phyloP scores from a whole-genome alignment of 352 stramenopile genomes.

The Globisporangium carolinianum region DNA sequence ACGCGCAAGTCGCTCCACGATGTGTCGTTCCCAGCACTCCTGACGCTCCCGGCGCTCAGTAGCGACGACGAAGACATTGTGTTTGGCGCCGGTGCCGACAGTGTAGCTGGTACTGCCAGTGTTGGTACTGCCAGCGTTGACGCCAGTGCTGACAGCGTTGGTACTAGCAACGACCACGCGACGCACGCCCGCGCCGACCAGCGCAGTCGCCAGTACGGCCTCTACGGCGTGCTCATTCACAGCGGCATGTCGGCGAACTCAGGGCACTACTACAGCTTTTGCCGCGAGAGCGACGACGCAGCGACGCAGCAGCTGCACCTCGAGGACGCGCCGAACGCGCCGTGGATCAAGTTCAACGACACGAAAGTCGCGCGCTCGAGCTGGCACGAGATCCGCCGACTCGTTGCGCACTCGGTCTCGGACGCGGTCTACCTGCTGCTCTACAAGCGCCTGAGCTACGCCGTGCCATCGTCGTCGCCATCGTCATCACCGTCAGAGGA shows the following conservation, averaged over 20 bases:
- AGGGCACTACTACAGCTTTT: conserved; percentile 90
- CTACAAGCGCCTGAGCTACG: conserved; percentile 82
- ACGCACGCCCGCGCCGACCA: conserved; percentile 15
- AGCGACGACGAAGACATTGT: conserved; percentile 47
- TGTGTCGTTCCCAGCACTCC: conserved; percentile 59
- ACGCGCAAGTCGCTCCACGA: conserved; percentile 84
- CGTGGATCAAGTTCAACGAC: conserved; percentile 92
- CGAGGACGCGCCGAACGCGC: conserved; percentile 65
- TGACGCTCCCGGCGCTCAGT: conserved; percentile 62
- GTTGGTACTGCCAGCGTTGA: too few species aligned
- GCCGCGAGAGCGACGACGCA: conserved; percentile 67
- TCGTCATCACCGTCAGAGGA: too few species aligned
- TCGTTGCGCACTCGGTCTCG: conserved; percentile 72
- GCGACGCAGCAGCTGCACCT: conserved; percentile 66
- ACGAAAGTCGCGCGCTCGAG: conserved; percentile 68
- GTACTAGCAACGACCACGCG: not conserved
- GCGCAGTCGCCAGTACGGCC: conserved; percentile 61
- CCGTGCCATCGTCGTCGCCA: conserved; percentile 6
- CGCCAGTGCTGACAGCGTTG: too few species aligned
- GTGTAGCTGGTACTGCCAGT: too few species aligned
- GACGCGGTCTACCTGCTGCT: conserved; percentile 86
- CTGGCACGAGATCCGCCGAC: conserved; percentile 79
- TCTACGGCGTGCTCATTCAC: conserved; percentile 88
- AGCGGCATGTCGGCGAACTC: conserved; percentile 86
- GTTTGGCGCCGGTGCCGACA: conserved; percentile 10